These are phyloP conservation scores for peach (Prunus persica) DNA, from an alignment of 306 rosid genomes.

Conservation along the genomic window DNA sequence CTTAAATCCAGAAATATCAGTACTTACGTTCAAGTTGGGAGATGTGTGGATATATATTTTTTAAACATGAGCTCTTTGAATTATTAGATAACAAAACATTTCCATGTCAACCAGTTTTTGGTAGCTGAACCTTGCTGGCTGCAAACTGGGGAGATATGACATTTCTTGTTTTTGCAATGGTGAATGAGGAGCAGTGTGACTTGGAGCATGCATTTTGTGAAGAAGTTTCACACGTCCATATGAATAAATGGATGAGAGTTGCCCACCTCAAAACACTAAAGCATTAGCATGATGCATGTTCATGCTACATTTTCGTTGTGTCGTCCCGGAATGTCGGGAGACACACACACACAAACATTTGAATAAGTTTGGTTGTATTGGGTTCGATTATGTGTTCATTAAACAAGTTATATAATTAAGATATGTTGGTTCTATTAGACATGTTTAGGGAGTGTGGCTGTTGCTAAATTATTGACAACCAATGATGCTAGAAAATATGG, in stretches of 20 bases:
- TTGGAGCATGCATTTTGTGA: neutral
- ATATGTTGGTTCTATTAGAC: no score
- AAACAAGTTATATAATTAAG: no score
- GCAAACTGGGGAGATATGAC: neutral
- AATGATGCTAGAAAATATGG: no score
- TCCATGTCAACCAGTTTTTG: neutral
- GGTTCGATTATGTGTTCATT: no score
- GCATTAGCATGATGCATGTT: neutral
- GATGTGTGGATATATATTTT: neutral
- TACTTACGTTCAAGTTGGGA: neutral
- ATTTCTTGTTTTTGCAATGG: neutral
- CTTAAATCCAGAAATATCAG: neutral
- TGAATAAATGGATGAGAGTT: neutral
- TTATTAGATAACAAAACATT: neutral
- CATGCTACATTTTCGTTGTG: no score
- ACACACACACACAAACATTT: no score
- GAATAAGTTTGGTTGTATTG: no score
- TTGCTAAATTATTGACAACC: no score
- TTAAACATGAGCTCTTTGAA: neutral
- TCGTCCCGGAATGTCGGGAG: no score
- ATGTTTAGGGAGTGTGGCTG: no score
- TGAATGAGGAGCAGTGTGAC: neutral
- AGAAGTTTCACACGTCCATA: neutral
- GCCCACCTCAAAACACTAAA: neutral
- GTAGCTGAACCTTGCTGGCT: neutral